Conservation (phyloP, 305 asterid genomes). For the Striga hermonthica region DNA sequence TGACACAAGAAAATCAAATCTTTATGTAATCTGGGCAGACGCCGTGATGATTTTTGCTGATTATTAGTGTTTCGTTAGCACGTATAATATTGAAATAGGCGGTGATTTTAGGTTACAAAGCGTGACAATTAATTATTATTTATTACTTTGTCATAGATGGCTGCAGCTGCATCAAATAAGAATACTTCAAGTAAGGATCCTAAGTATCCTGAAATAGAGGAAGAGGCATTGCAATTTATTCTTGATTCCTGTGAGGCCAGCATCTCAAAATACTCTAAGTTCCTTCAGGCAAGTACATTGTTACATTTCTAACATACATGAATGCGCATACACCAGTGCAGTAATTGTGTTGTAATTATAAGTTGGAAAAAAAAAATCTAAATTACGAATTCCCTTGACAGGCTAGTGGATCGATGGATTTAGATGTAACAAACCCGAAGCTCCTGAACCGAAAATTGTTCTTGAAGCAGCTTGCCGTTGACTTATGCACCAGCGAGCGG, state of each 20-base stretch:
- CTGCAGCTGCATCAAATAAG: conserved; percentile 86
- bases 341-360: too few species aligned
- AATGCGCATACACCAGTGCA: not conserved
- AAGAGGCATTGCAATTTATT: conserved; percentile 75
- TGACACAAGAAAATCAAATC: not conserved
- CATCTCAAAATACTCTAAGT: conserved; percentile 84
- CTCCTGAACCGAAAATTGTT: conserved; percentile 76
- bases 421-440: conserved; percentile 90
- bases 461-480: conserved; percentile 91
- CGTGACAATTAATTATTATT: not conserved
- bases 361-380: too few species aligned
- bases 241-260: conserved; percentile 75
- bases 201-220: conserved; percentile 71
- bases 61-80: not conserved
- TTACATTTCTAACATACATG: not conserved
- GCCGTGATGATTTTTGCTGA: not conserved
- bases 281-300: conserved; percentile 64
- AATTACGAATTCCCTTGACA: conserved; percentile 30
- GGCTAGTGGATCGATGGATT: conserved; percentile 90
- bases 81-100: not conserved
- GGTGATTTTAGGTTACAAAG: not conserved
- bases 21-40: not conserved
- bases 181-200: conserved; percentile 53
- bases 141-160: conserved; percentile 48
- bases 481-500: conserved; percentile 71